Evolutionary conservation across 75 land plant genomes (phyloP), one percentile per base, ranked within the genome.

Genomic region (Adiantum capillusveneris): DNA sequence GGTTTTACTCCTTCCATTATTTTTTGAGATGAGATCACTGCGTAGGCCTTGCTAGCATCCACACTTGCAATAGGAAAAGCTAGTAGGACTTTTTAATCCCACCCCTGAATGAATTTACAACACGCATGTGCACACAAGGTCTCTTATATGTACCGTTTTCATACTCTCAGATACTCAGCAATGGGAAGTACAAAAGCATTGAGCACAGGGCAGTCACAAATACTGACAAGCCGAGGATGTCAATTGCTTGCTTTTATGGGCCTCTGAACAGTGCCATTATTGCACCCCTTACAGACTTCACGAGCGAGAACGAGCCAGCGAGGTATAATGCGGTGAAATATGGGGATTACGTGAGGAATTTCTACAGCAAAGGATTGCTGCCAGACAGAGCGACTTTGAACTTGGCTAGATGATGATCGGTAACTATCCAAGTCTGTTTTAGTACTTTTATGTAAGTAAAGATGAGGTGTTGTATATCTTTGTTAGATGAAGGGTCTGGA

Each of bases 151-250:
- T n/a, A n/a, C n/a, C 59, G n/a, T n/a, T n/a, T n/a, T n/a, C n/a
- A n/a, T n/a, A n/a, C n/a, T n/a, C n/a, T n/a, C n/a, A 84, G 84
- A 81, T 78, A 18, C 12, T 81, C n/a, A 84, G 87, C 65, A 84
- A 84, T 59, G 83, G 81, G 18, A 54, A 16, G n/a, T 84, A 84
- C 62, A 74, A 67, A 53, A 84, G 81, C 22, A 75, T 68, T 6
- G 68, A 72, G 73, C 87, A 84, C 24, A 36, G 84, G 18, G 84
- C 84, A 0, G 29, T 81, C 0, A 83, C 80, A 21, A 84, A 84
- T 60, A 56, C 75, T 3, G 57, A 68, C 9, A 65, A 41, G 43
- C 51, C 71, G 24, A 55, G 87, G 58, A 30, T 84, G 25, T 84
- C 87, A 7, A 52, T 80, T 0, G 80, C 83, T 2, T 73, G 77